A percentile compares a stretch with the other conserved stretches of the same genome.
phyloP scores from a whole-genome alignment of 2,329 filamentous ascomycete species.

The Pezizomycotina sp. region DNA sequence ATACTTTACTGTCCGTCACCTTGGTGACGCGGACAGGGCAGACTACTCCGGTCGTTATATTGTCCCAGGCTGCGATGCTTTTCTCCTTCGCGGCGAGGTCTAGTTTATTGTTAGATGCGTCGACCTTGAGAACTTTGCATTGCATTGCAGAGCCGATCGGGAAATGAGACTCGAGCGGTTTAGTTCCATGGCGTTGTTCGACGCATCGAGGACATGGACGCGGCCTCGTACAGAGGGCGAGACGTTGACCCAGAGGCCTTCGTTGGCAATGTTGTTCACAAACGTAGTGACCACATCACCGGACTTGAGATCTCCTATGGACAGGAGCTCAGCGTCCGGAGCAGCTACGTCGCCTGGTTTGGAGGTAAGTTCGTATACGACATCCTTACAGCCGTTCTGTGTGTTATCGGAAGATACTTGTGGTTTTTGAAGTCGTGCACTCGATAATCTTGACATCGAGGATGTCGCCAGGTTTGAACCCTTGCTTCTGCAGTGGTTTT shows the following conservation, averaged over 20 bases:
- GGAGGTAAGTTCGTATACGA: conserved; percentile 70
- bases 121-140: conserved; percentile 59
- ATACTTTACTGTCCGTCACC: conserved; percentile 62
- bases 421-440: too few relatives aligned
- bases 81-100: conserved; percentile 61
- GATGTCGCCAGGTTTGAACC: conserved; percentile 33
- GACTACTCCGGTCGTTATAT: conserved; percentile 61
- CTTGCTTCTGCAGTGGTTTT: conserved; percentile 58
- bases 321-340: conserved; percentile 46
- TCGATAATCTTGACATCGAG: conserved; percentile 20
- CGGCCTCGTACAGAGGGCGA: conserved; percentile 76
- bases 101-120: conserved; percentile 55
- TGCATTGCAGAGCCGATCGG: conserved; percentile 77
- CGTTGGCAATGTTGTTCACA: conserved; percentile 71
- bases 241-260: conserved; percentile 77
- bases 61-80: conserved; percentile 48
- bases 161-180: conserved; percentile 64
- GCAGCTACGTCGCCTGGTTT: conserved; percentile 45
- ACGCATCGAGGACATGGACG: conserved; percentile 65
- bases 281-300: conserved; percentile 64
- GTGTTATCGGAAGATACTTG: conserved; percentile 80
- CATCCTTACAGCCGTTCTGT: conserved; percentile 58
- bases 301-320: conserved; percentile 53
- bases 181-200: conserved; percentile 67
- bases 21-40: conserved; percentile 73